Evolutionary conservation across 805 yeast genomes (phyloP).

Genomic region (Wickerhamiella kurtzmanii): DNA sequence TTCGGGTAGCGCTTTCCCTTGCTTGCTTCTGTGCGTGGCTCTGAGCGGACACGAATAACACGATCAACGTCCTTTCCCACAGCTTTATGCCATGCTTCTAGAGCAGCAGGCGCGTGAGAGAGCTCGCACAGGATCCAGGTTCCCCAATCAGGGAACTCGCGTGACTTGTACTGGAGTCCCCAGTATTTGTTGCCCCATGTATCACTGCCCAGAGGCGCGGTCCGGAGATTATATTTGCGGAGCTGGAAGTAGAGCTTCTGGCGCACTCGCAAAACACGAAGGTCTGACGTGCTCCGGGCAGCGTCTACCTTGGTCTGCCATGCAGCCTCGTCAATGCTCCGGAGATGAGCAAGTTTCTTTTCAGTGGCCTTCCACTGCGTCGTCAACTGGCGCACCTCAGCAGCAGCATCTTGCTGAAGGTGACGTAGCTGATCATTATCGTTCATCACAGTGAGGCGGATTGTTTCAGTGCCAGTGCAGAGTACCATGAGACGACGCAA

Average conservation of each 20-base stretch:
- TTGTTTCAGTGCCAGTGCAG: conserved; percentile 25
- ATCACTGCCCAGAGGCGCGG: conserved; percentile 25
- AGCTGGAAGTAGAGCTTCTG: conserved; percentile 19
- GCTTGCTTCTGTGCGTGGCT: conserved; percentile 9
- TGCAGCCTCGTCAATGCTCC: conserved; percentile 16
- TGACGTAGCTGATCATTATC: conserved; percentile 23
- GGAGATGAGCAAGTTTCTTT: conserved; percentile 16
- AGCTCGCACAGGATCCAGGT: conserved; percentile 24
- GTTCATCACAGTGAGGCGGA: conserved; percentile 23
- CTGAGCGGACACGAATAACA: conserved; percentile 10
- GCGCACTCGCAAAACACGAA: conserved; percentile 20
- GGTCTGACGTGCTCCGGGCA: conserved; percentile 19
- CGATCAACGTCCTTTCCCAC: conserved; percentile 7
- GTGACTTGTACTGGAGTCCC: conserved; percentile 25
- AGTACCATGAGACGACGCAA: conserved; percentile 21
- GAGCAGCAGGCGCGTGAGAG: conserved; percentile 9
- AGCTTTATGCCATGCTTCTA: conserved; percentile 6
- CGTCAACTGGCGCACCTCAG: conserved; percentile 20
- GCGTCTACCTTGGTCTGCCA: conserved; percentile 20
- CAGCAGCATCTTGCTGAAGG: conserved; percentile 19
- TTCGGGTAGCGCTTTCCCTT: conserved; percentile 11
- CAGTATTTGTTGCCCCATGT: conserved; percentile 26
- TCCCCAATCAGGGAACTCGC: conserved; percentile 24
- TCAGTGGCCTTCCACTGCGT: conserved; percentile 18
- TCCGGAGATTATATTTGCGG: conserved; percentile 24